Percentiles rank a stretch among this genome's conserved stretches.
Evolutionary conservation across 2,329 filamentous ascomycete species (phyloP).

Genomic region (Colletotrichum sp.): DNA sequence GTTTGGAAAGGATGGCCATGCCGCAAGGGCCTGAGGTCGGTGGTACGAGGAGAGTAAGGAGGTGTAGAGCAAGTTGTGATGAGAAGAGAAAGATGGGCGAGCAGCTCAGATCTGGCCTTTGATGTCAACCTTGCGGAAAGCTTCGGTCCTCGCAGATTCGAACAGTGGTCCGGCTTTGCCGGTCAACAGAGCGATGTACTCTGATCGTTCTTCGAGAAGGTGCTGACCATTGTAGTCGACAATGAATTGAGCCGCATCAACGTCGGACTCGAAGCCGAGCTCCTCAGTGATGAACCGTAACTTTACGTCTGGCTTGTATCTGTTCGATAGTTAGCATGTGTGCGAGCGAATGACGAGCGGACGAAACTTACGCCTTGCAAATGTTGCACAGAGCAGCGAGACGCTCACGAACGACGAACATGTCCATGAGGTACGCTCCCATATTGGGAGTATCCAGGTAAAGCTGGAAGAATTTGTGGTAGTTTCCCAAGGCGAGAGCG

Average conservation of each 20-base stretch:
- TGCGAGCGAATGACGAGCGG: not conserved
- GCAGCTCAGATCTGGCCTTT: conserved; percentile 86
- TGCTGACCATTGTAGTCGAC: conserved; percentile 78
- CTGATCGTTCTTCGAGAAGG: conserved; percentile 77
- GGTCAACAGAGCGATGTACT: conserved; percentile 75
- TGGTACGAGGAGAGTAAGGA: not conserved
- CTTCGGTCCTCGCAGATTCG: conserved; percentile 72
- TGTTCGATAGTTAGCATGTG: conserved; percentile 56
- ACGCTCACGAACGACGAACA: conserved; percentile 95
- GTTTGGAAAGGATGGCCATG: not conserved
- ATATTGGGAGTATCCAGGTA: conserved; percentile 95
- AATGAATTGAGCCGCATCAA: conserved; percentile 90
- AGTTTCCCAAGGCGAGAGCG: conserved; percentile 90
- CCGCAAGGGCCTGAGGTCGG: not conserved
- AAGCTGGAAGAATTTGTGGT: conserved; percentile 96
- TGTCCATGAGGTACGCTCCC: conserved; percentile 98
- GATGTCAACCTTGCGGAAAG: conserved; percentile 91
- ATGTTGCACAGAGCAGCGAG: conserved; percentile 89
- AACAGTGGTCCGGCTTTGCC: conserved; percentile 77
- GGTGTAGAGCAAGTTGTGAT: conserved; percentile 13
- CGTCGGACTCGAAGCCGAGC: conserved; percentile 92
- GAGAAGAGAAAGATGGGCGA: conserved; percentile 4
- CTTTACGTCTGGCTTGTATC: conserved; percentile 90
- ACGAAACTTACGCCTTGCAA: conserved; percentile 87
- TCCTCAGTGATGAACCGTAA: conserved; percentile 94